Base-by-base conservation (phyloP, 306 rosid species). In the Pterocarpus macrocarpus region DNA sequence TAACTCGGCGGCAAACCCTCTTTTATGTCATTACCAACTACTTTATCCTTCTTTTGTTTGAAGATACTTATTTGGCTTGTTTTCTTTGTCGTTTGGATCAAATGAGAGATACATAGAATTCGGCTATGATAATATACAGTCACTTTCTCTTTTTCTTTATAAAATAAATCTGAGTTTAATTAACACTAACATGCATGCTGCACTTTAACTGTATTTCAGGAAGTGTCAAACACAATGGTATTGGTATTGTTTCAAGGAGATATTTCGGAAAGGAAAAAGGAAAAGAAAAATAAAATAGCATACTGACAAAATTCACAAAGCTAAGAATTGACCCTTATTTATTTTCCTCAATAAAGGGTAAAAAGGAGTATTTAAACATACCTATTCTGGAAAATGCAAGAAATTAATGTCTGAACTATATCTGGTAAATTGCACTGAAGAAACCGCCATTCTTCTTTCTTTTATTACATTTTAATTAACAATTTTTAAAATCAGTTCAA, bases 21-120 rank as follows among this genome's bases (percentile, higher is more conserved):
- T 67, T 15, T 66, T 66, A 6, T 77, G 82, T 78, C 75, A 55
- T 78, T 65, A 78, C 55, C 12, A 67, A 77, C 52, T 69, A 44
- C 71, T 17, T 9, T 55, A 22, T 7, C 61, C 65, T 55, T 28
- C 61, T 80, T 38, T n/a, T 64, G 15, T 64, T 36, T 64, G 71
- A 73, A 76, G 77, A 73, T 71, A 69, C 58, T 58, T 52, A 63
- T 77, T 73, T 76, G 45, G 78, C 71, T 74, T 84, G 78, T 82
- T 82, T 61, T n/a, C 76, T 77, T 80, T 72, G 77, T 73, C 78
- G 59, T 86, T 80, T 80, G 71, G 63, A 63, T 79, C 52, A 16
- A 28, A 57, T 69, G 62, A 58, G 77, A 69, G 43, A 43, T 4
- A n/a, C 70, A 50, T 0, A 56, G 50, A 44, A 44, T 66, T 69